Evolutionary conservation across 148 eudicot species (phyloP).

Genomic region (Rhododendron henanense): DNA sequence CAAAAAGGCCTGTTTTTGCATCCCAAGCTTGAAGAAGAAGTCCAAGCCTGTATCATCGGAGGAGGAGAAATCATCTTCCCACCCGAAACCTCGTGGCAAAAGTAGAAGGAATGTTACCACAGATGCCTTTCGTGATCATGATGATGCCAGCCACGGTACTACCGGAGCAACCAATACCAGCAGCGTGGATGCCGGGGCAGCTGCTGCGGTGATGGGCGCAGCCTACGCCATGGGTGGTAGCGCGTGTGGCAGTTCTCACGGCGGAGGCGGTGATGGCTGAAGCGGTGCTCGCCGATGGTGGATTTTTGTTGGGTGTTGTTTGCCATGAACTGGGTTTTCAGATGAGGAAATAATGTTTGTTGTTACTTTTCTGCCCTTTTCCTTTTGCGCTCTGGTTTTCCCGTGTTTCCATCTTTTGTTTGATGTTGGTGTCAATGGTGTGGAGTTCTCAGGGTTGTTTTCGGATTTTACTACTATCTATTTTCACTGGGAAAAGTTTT

Average conservation of each 20-base stretch:
- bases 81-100: neutral
- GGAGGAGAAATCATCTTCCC: neutral
- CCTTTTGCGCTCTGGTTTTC: neutral
- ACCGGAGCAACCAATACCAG: neutral
- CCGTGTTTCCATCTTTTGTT: neutral
- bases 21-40: neutral
- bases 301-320: neutral
- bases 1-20: constrained; percentile 5
- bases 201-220: neutral
- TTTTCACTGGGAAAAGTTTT: neutral
- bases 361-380: neutral
- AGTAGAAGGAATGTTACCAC: neutral
- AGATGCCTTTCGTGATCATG: neutral
- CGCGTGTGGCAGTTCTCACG: constrained; percentile 4
- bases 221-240: neutral
- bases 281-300: neutral
- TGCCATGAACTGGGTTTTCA: neutral
- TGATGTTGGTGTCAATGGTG: neutral
- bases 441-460: neutral
- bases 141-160: neutral
- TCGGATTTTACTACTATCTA: too few relatives aligned
- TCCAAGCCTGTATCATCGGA: neutral
- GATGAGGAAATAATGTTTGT: neutral
- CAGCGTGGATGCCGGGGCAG: constrained; percentile 7
- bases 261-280: constrained; percentile 7